phyloP scores from a whole-genome alignment of 805 yeast species.

The Metschnikowia continentalis region DNA sequence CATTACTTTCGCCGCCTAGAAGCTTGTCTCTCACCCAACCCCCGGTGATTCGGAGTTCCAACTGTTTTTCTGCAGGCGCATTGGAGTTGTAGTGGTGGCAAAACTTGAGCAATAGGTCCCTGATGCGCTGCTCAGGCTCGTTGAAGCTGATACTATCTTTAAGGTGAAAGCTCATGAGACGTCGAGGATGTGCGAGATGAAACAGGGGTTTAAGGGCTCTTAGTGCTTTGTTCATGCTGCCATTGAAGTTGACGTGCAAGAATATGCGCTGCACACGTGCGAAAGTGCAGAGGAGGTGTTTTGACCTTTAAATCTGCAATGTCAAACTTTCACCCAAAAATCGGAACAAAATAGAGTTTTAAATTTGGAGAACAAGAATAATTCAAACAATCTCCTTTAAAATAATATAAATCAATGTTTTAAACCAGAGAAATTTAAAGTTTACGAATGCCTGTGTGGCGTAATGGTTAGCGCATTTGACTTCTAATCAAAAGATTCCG shows the following conservation, averaged over 20 bases:
- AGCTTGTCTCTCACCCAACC: slow-evolving; percentile 98
- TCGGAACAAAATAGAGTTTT: neutral
- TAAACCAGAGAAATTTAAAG: neutral
- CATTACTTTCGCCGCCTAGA: slow-evolving; percentile 74
- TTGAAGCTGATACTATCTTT: slow-evolving; percentile 27
- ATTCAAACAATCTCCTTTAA: too few species aligned
- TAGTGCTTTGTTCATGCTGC: neutral
- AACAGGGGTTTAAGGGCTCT: neutral
- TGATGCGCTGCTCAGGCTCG: slow-evolving; percentile 41
- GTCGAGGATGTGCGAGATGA: neutral
- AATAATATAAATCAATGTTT: neutral
- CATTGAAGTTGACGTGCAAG: neutral
- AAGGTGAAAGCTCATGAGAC: neutral
- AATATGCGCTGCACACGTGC: slow-evolving; percentile 2
- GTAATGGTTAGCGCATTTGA: slow-evolving; percentile 18
- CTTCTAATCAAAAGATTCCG: too few species aligned
- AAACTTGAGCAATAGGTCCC: slow-evolving; percentile 38
- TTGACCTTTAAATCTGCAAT: too few species aligned
- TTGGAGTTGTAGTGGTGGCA: slow-evolving; percentile 33
- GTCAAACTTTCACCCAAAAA: neutral
- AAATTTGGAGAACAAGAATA: neutral
- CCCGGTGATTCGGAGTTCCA: slow-evolving; percentile 81
- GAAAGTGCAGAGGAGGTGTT: neutral
- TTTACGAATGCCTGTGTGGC: slow-evolving; percentile 16
- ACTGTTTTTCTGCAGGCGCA: slow-evolving; percentile 14